Evolutionary conservation across 805 yeast genomes (phyloP), one percentile per base, ranked within the genome.

Genomic region (Sugiyamaella lignohabitans): DNA sequence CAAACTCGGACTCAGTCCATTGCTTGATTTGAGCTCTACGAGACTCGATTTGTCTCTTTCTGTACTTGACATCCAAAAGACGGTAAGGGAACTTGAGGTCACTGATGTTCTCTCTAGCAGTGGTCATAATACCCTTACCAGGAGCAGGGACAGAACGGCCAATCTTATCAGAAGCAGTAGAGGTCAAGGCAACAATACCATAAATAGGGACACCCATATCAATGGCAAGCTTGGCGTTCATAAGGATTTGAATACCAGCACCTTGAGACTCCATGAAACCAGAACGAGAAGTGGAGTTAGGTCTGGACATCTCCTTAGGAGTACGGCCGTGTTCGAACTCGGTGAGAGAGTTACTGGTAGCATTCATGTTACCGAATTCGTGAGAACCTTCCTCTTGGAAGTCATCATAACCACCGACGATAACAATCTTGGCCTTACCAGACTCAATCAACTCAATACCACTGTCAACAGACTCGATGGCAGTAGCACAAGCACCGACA

Each of bases 191-290:
- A 59, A 89, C 76, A 53, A 93, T 80, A 70, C 96, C 98, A 61
- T 94, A 87, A 61, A 93, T 87, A 66, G 99, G 99, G 59, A 94
- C 97, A 74, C 99, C 99, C 99, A 93, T 93, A 65, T 84, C 80
- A 57, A 93, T 61, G 34, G 99, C 99, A 56, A 93, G 74, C 57
- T 84, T 87, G 46, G 97, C 98, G 56, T 81, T 78, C 99, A 93
- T 93, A 55, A 93, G 79, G 55, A 93, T 82, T 75, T 93, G 97
- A 59, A 87, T 84, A 80, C 99, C 99, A 45, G 98, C 80, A 76
- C 99, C 99, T 72, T 93, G 99, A 36, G 98, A 83, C 76, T 93
- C 99, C 98, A 93, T 93, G 76, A 93, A 93, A 59, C 99, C 99
- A 59, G 83, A 77, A 78, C 99, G 86, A 40, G 95, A 75, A 37